A percentile compares a stretch with the other conserved stretches of the same genome.
Conservation (phyloP, 108 stramenopile species). For the Bacterosira constricta region DNA sequence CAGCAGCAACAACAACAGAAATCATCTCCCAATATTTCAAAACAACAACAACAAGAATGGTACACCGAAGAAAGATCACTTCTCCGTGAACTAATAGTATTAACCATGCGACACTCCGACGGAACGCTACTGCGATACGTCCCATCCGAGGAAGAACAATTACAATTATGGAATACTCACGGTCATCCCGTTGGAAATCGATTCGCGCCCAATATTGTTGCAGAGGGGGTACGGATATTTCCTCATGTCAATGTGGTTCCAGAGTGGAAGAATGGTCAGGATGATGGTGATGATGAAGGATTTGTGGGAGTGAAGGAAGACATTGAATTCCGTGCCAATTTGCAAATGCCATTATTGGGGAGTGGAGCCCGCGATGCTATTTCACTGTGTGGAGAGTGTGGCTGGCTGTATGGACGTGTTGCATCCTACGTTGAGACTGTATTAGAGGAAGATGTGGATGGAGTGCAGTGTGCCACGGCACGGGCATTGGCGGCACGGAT, state of each 20-base stretch:
- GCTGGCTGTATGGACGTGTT: slow-evolving; percentile 80
- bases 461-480: slow-evolving; percentile 58
- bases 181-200: slow-evolving; percentile 4
- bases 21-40: slow-evolving; percentile 8
- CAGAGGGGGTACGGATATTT: slow-evolving; percentile 15
- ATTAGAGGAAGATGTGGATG: slow-evolving; percentile 44
- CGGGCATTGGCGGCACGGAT: slow-evolving; percentile 79
- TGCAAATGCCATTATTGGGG: slow-evolving; percentile 51
- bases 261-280: neutral
- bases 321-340: slow-evolving; percentile 16
- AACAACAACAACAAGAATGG: slow-evolving; percentile 4
- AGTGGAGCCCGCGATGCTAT: slow-evolving; percentile 77
- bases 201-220: slow-evolving; percentile 4
- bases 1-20: slow-evolving; percentile 11
- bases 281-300: slow-evolving; percentile 3
- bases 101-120: slow-evolving; percentile 36
- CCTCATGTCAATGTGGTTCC: slow-evolving; percentile 12
- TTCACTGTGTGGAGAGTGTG: slow-evolving; percentile 75
- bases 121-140: slow-evolving; percentile 28
- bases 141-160: slow-evolving; percentile 24
- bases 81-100: slow-evolving; percentile 37
- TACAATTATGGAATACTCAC: neutral
- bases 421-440: slow-evolving; percentile 49
- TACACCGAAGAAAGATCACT: slow-evolving; percentile 29
- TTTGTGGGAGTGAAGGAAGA: slow-evolving; percentile 1